Percentiles rank a stretch among this genome's conserved stretches.
Conservation (phyloP, 2,329 filamentous ascomycete species). For the Fusarium siculi region DNA sequence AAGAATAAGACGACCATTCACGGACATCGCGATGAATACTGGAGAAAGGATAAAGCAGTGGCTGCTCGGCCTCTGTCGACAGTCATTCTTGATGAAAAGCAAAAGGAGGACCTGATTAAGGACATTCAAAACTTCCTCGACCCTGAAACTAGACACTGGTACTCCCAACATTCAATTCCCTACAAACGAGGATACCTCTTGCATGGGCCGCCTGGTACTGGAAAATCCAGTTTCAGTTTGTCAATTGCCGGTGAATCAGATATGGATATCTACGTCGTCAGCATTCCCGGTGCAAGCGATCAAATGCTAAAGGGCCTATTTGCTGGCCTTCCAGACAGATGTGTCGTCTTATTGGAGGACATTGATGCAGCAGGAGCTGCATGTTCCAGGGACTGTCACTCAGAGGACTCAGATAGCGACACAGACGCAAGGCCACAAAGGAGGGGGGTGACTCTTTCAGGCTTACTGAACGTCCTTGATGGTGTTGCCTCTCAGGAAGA, state of each 20-base stretch:
- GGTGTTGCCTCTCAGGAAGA: too few species aligned
- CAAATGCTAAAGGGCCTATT: too few species aligned
- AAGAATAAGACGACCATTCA: not conserved
- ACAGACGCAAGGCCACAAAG: too few species aligned
- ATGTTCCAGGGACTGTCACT: too few species aligned
- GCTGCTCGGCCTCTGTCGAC: not conserved
- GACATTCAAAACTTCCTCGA: not conserved
- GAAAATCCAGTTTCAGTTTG: not conserved
- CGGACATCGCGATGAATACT: not conserved
- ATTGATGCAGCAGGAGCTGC: too few species aligned
- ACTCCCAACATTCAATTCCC: not conserved
- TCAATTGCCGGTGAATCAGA: not conserved
- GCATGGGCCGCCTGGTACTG: not conserved
- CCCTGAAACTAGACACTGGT: not conserved
- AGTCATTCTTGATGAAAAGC: not conserved
- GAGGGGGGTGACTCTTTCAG: too few species aligned
- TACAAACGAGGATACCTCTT: not conserved
- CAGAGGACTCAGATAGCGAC: too few species aligned
- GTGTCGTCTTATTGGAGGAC: too few species aligned
- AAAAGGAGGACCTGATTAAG: not conserved
- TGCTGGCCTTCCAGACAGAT: too few species aligned
- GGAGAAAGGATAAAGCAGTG: not conserved
- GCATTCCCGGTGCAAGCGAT: too few species aligned
- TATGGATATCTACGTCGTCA: too few species aligned
- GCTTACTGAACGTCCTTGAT: too few species aligned